Evolutionary conservation across 2,329 filamentous ascomycete species (phyloP), one percentile per base, ranked within the genome.

Genomic region (Dothidotthia symphoricarpi): DNA sequence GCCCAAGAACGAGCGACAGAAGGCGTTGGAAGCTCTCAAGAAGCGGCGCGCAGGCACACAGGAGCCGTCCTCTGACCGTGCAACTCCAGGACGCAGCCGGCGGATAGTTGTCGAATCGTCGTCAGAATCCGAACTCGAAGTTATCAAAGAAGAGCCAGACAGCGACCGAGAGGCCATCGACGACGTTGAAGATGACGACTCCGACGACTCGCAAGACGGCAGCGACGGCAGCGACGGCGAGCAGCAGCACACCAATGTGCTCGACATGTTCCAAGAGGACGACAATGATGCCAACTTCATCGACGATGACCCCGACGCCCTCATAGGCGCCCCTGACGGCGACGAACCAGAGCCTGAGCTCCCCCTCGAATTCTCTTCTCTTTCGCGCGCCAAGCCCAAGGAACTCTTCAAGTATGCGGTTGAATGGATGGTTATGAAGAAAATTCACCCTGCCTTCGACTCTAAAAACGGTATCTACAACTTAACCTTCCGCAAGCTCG

Each of bases 401-500:
- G 81, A 87, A 26, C 79, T 89, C 33, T 91, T 91, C 69, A 78
- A 77, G 31, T 81, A 83, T 52, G 83, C 80, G 0, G 73, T 91
- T 2, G 85, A 88, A 59, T 91, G 86, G 86, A 83, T 90, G 67
- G 82, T 91, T 2, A 85, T 88, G 55, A 86, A 85, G 58, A 83
- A 84, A 51, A 74, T 93, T 34, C 84, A 89, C 49, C 86, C 85
- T 0, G 79, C 73, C 0, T 90, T 89, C 53, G 69, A 76, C 9
- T 74, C 75, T 13, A 68, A 76, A 4, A 79, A 86, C 43, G 72
- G 77, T 6, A 69, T 88, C 10, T 93, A 88, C 62, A 55, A 68
- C 10, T 72, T 85, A 16, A 81, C 85, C 0, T 89, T 88, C 70
- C 69, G 70, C 32, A 88, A 87, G 55, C 71, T 91, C 0, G 78